Evolutionary conservation across 345 rosid species (phyloP), one percentile per base, ranked within the genome.

Genomic region (Eucalyptus dawsonii): DNA sequence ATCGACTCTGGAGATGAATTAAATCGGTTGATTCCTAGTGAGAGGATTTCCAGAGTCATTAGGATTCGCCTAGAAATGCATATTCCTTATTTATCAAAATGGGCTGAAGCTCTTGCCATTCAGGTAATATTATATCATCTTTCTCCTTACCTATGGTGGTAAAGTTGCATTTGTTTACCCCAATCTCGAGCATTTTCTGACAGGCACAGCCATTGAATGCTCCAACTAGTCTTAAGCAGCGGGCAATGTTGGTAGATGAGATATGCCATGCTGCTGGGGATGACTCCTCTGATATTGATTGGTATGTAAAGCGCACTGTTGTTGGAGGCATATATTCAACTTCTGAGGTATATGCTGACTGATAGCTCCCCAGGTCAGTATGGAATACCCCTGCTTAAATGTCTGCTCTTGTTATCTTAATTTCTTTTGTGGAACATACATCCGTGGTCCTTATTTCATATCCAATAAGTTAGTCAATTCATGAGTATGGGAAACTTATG

Each of bases 61-160:
- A 94, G 93, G 89, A 91, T 91, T 90, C 97, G 98, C n/a, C 89
- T 98, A 49, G 98, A 98, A 91, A 95, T 95, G 99, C 99, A 97
- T 90, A 92, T 96, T 14, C 97, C 99, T n/a, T 95, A 95, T 89
- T 92, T 97, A 87, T 95, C 98, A 40, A 97, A 97, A 92, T 98
- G 98, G 99, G 95, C 99, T 14, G 99, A 98, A 90, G 99, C 98
- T 91, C 97, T 98, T 29, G 96, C 99, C 95, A 96, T 98, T 90
- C 99, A 98, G 91, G 98, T 95, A 90, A 80, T 24, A 34, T 6
- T 50, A 34, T 90, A 24, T 88, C 22, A 34, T 86, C 81, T 22
- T 67, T 65, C 14, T 29, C 25, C 50, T 24, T 86, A 40, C 27
- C 80, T 29, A 17, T 72, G 44, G 58, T 37, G 53, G 49, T 44